Conservation (phyloP, 306 rosid species). For the Glycyrrhiza uralensis region DNA sequence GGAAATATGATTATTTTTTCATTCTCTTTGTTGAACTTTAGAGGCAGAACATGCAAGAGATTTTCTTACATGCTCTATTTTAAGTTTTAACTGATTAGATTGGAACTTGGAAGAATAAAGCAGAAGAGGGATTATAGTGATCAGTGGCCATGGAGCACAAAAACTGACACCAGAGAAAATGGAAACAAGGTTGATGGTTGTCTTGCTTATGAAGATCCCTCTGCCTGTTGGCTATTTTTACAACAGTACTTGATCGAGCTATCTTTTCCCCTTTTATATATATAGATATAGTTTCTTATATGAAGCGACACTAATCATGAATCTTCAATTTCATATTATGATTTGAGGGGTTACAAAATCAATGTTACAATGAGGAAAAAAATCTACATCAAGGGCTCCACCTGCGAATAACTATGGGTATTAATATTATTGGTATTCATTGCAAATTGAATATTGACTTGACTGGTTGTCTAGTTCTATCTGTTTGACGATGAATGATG, state of each 20-base stretch:
- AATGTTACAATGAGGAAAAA: slow-evolving; percentile 92
- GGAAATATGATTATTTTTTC: neutral
- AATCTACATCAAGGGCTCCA: slow-evolving; percentile 86
- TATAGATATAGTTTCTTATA: neutral
- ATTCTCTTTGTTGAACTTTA: neutral
- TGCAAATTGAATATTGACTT: neutral
- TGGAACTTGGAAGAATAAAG: slow-evolving; percentile 96
- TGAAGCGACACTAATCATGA: slow-evolving; percentile 6
- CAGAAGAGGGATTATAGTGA: slow-evolving; percentile 98
- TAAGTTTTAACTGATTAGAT: slow-evolving; percentile 51
- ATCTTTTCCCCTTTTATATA: neutral
- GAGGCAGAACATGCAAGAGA: neutral
- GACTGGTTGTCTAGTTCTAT: too few relatives aligned
- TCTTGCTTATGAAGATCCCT: slow-evolving; percentile 93
- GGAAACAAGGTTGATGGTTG: slow-evolving; percentile 96
- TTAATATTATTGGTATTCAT: too few relatives aligned
- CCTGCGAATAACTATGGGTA: slow-evolving; percentile 74
- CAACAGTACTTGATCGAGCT: slow-evolving; percentile 51
- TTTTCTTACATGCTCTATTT: neutral
- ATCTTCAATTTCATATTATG: slow-evolving; percentile 56
- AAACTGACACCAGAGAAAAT: slow-evolving; percentile 80
- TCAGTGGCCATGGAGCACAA: slow-evolving; percentile 97
- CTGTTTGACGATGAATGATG: neutral
- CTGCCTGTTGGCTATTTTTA: slow-evolving; percentile 94
- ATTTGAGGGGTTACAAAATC: slow-evolving; percentile 85